Evolutionary conservation across 1,284 basidiomycete genomes (phyloP), one percentile per base, ranked within the genome.

Genomic region (Boletus smithii): DNA sequence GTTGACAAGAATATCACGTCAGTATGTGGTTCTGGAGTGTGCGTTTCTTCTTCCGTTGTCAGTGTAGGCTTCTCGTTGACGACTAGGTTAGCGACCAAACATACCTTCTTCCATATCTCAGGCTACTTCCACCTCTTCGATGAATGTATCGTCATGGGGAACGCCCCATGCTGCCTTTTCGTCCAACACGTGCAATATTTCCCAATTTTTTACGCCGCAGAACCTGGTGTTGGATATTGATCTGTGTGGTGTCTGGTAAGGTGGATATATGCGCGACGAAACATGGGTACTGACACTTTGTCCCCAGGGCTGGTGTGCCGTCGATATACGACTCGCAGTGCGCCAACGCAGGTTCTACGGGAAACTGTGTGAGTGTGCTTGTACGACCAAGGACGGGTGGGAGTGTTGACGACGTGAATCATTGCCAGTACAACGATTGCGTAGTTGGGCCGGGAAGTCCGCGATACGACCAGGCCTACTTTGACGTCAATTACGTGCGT

Each of bases 11-110:
- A 14, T 8, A 10, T 27, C 23, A 26, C 26, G n/a, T 22, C 16
- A 76, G 74, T 58, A 77, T 88, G 24, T 91, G 88, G 88, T 91
- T 85, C 66, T 85, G 84, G 78, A 76, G 77, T 45, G 85, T 87
- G 56, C 60, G 83, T 72, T 8, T 39, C 31, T n/a, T 30, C 49
- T 33, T 43, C 16, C 8, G 14, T 51, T 40, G 27, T 36, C n/a
- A 32, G 4, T 32, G 30, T 13, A 18, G 22, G 9, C 40, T 35
- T 24, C n/a, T 20, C 8, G 27, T 35, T 46, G 42, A 50, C 37
- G 29, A 35, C 3, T 8, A 67, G 27, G 57, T 50, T 26, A 76
- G 74, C 58, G 77, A 51, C 43, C 71, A 44, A 48, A 75, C 51
- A 49, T 79, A 22, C 72, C 80, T 50, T 59, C 69, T 49, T 68